Evolutionary conservation across 495 filamentous ascomycete species (phyloP).

Genomic region (Pyrenula massariospora): DNA sequence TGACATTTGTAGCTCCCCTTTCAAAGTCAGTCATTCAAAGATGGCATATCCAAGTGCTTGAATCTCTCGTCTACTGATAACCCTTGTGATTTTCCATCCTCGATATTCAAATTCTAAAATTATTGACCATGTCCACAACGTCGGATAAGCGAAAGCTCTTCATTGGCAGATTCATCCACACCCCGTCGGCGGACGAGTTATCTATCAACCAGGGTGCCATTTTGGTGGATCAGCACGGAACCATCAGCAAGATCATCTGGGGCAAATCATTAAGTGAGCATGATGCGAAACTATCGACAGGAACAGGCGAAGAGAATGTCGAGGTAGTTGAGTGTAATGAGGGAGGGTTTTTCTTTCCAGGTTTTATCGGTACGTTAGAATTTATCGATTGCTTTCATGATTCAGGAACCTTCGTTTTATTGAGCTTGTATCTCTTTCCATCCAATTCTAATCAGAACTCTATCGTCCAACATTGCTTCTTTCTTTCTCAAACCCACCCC

Average conservation of each 20-base stretch:
- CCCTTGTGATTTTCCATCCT: too few relatives aligned
- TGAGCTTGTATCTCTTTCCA: neutral
- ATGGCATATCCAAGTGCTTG: too few relatives aligned
- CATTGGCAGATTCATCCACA: conserved; percentile 34
- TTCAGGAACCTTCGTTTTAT: conserved; percentile 3
- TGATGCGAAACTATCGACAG: conserved; percentile 23
- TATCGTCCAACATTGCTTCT: neutral
- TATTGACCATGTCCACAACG: too few relatives aligned
- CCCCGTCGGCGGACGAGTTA: conserved; percentile 18
- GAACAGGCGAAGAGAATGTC: conserved; percentile 14
- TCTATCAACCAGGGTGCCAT: conserved; percentile 43
- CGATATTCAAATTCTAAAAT: too few relatives aligned
- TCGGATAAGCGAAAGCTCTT: conserved; percentile 23
- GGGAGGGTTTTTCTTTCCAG: conserved; percentile 78
- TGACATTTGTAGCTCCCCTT: too few relatives aligned
- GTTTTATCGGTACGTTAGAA: conserved; percentile 61
- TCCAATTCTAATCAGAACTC: neutral
- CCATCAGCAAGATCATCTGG: conserved; percentile 38
- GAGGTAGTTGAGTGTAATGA: conserved; percentile 34
- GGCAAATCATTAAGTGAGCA: conserved; percentile 18
- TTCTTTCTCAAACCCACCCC: neutral
- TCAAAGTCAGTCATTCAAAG: too few relatives aligned
- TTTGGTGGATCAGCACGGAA: conserved; percentile 53
- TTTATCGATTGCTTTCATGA: neutral
- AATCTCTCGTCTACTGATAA: too few relatives aligned